These are phyloP conservation scores for Hyaloperonospora brassicae DNA, from an alignment of 352 stramenopile genomes.

Conservation along the genomic window DNA sequence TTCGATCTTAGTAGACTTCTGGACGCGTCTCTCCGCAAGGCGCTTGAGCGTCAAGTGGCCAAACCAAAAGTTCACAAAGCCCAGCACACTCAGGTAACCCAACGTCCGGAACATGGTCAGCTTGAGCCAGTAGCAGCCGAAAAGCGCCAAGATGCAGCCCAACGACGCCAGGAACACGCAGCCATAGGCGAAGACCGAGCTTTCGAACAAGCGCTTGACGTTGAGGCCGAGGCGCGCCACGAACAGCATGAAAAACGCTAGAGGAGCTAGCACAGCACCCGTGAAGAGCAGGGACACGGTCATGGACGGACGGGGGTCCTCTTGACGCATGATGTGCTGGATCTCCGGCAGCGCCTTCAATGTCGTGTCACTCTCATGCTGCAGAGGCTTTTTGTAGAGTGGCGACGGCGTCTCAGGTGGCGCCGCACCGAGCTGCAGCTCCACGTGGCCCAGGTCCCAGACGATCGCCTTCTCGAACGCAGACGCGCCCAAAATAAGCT, in stretches of 20 bases:
- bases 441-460: constrained; percentile 58
- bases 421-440: constrained; percentile 56
- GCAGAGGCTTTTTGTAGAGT: constrained; percentile 80
- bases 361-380: constrained; percentile 84
- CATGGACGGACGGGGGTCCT: constrained; percentile 60
- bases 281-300: constrained; percentile 65
- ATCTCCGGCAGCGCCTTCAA: constrained; percentile 82
- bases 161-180: constrained; percentile 68
- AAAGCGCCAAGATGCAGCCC: constrained; percentile 66
- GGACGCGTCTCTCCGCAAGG: constrained; percentile 36
- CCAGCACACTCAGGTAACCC: constrained; percentile 59
- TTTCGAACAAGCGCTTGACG: constrained; percentile 58
- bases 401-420: constrained; percentile 57
- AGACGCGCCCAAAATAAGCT: constrained; percentile 69
- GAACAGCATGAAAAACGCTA: constrained; percentile 59
- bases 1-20: constrained; percentile 57
- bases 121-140: constrained; percentile 81
- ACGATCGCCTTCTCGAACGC: constrained; percentile 75
- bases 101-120: constrained; percentile 85
- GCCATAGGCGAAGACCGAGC: constrained; percentile 59
- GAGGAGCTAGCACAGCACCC: constrained; percentile 45
- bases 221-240: constrained; percentile 52
- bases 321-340: constrained; percentile 74
- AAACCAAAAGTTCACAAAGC: constrained; percentile 46
- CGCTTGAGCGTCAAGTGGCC: constrained; percentile 75